A percentile compares a stretch with the other conserved stretches of the same genome.
phyloP scores from a whole-genome alignment of 768 basidiomycete species.

The Suillus fuscotomentosus region DNA sequence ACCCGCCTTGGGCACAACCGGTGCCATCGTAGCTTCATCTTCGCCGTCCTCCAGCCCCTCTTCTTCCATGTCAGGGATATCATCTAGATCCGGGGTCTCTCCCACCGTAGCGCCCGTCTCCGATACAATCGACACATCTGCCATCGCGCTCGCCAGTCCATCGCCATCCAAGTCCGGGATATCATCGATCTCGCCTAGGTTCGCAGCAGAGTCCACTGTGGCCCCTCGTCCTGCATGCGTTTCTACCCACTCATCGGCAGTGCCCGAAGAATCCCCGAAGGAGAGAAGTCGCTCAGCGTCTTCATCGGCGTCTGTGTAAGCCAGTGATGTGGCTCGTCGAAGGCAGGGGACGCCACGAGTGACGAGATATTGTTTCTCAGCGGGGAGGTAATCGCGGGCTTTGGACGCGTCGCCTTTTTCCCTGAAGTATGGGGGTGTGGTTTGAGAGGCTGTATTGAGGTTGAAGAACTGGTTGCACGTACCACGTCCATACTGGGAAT shows the following conservation, averaged over 20 bases:
- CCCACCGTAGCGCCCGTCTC: slow-evolving; percentile 32
- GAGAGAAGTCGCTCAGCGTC: slow-evolving; percentile 91
- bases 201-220: slow-evolving; percentile 49
- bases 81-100: slow-evolving; percentile 91
- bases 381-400: slow-evolving; percentile 88
- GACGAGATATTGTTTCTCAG: slow-evolving; percentile 95
- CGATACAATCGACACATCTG: slow-evolving; percentile 42
- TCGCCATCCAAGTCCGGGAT: slow-evolving; percentile 82
- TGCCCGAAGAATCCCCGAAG: slow-evolving; percentile 65
- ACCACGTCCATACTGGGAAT: slow-evolving; percentile 99
- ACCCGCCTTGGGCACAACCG: slow-evolving; percentile 54
- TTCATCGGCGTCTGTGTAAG: slow-evolving; percentile 95
- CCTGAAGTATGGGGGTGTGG: slow-evolving; percentile 45
- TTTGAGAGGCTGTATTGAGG: slow-evolving; percentile 5
- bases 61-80: slow-evolving; percentile 99
- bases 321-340: slow-evolving; percentile 86
- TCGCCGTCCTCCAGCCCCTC: slow-evolving; percentile 85
- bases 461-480: slow-evolving; percentile 25
- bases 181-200: slow-evolving; percentile 72
- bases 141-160: slow-evolving; percentile 43
- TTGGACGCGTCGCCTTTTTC: slow-evolving; percentile 89
- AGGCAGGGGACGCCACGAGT: slow-evolving; percentile 97
- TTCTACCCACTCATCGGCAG: slow-evolving; percentile 95
- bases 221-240: slow-evolving; percentile 84
- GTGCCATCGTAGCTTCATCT: slow-evolving; percentile 80